Conservation (phyloP, 106 monocot genomes). For the Cymbidium sinense region DNA sequence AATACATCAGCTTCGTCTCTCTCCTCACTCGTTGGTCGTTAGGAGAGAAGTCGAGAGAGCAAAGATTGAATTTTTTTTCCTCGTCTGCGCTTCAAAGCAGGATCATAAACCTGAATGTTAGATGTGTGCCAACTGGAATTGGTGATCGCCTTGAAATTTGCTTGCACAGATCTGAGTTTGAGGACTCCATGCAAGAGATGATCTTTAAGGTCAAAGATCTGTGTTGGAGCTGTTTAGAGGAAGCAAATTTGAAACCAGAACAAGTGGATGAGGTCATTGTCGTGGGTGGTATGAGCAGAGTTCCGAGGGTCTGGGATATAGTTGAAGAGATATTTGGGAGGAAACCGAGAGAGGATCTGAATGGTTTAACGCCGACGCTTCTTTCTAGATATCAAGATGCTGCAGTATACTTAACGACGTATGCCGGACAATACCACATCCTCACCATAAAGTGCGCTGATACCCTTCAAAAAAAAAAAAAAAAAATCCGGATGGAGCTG, state of each 20-base stretch:
- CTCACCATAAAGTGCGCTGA: no score
- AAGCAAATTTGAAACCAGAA: conserved; percentile 36
- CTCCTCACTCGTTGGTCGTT: conserved; percentile 25
- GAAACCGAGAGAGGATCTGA: conserved; percentile 22
- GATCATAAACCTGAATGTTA: conserved; percentile 50
- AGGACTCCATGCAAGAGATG: conserved; percentile 35
- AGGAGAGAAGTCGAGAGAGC: conserved; percentile 46
- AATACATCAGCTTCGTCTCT: no score
- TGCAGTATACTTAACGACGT: no score
- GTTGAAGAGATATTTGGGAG: conserved; percentile 22
- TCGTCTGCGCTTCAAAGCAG: conserved; percentile 40
- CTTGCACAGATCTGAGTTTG: conserved; percentile 53
- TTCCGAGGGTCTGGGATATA: conserved; percentile 39
- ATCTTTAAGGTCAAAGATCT: conserved; percentile 46
- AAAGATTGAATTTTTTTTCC: conserved; percentile 42
- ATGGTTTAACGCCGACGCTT: no score
- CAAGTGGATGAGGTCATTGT: conserved; percentile 66
- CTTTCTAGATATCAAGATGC: no score
- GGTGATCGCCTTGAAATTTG: conserved; percentile 54
- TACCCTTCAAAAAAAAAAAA: no score
- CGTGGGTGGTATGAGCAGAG: conserved; percentile 61
- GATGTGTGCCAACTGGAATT: conserved; percentile 41
- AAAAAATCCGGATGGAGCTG: conserved; percentile 29
- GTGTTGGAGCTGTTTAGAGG: conserved; percentile 51
- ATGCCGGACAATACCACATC: no score